Evolutionary conservation across 2,329 filamentous ascomycete genomes (phyloP), one percentile per base, ranked within the genome.

Genomic region (Byssochlamys sp.): DNA sequence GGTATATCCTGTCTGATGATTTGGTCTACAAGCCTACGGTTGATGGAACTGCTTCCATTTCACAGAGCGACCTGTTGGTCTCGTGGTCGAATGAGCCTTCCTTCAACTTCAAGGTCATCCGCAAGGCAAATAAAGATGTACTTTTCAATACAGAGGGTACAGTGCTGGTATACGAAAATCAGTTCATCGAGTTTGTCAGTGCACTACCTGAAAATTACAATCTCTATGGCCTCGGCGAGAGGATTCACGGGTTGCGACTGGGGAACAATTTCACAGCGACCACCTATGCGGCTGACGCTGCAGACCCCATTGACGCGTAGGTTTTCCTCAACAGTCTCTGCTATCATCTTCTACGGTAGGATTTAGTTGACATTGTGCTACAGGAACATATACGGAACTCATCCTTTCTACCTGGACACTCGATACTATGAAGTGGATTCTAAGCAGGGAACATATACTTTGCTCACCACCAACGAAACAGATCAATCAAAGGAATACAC

Each of bases 331-430:
- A 6, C 10, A 25, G 7, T 29, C 25, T 10, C 10, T 29, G 5
- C 31, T 50, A 29, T 10, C 11, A 49, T 12, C 10, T 28, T 49
- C 45, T 5, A 11, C 28, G 33, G 31, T n/a, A 12, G 19, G 12
- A 14, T 52, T 12, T 39, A n/a, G 29, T 28, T 56, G 24, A 57
- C 39, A 48, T 29, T 14, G 25, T 26, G 6, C 11, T 39, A 54
- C 55, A 72, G 70, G 11, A 91, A 91, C 64, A 77, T 91, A 4
- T 94, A 94, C 65, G 88, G 89, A 5, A 81, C 78, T 48, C 89
- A 94, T 63, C 86, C 89, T 0, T 84, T 91, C 66, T 94, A 92
- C 67, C 76, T 91, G 3, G 89, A 92, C 61, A 91, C 88, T 1
- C 80, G 88, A 58, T 92, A 91, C 72, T 90, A 85, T 64, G 79